Base-by-base conservation (phyloP, 2,329 filamentous ascomycete genomes). In the Gaeumannomyces tritici region DNA sequence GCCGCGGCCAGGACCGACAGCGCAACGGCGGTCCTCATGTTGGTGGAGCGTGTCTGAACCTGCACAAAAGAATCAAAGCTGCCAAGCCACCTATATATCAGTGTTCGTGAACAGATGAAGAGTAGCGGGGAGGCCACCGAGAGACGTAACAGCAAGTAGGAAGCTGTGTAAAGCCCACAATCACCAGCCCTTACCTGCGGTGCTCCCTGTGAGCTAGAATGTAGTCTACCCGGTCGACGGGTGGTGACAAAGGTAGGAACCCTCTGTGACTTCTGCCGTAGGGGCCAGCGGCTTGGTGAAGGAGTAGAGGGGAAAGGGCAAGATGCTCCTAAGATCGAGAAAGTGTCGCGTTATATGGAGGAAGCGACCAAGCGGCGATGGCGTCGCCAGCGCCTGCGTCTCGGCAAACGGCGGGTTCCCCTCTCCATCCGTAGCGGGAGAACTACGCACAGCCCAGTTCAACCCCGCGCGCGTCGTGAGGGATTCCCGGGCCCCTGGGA, bases 1-100 rank as follows among this genome's bases (percentile, higher is more conserved):
- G 64, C 62, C 21, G 64, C 66, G 9, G 65, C 67, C 26, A 70
- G n/a, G 26, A 26, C 29, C 42, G 47, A 51, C 12, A 61, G 3
- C 12, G 54, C 27, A 24, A 26, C 27, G 26, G 51, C 47, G 28
- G 18, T 55, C 27, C 28, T 61, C 59, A 61, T 61, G 18, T 21
- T 47, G 18, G 21, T 6, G 11, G 18, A 47, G 21, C 18, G 18
- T 47, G 6, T 47, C 5, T 18, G 42, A n/a, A n/a, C 18, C 4
- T 47, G 42, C 42, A 47, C 29, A 31, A 4, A n/a, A n/a, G n/a
- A 42, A 42, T 4, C n/a, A 47, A n/a, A 15, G 11, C 42, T 47
- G 6, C 8, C 3, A 47, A 21, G n/a, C 42, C 18, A 47, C 42
- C 11, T 47, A 9, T 47, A 47, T 47, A 21, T 47, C 42, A 47